Evolutionary conservation across 192 early-diverging fungal genomes (phyloP).

Genomic region (Rhizophlyctis rosea): DNA sequence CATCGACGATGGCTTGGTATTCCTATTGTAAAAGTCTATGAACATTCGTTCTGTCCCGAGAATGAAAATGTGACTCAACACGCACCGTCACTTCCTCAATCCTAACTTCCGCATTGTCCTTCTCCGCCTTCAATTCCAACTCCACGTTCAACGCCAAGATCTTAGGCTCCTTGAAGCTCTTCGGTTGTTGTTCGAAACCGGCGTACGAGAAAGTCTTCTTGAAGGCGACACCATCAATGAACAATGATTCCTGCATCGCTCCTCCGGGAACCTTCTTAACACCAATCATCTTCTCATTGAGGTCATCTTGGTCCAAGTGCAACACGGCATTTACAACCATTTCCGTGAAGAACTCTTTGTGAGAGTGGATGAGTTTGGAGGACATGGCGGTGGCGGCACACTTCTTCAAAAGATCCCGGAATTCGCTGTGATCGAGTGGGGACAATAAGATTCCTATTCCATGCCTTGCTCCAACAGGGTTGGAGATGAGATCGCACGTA

Average conservation of each 20-base stretch:
- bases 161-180: slow-evolving; percentile 85
- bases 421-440: slow-evolving; percentile 54
- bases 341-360: slow-evolving; percentile 96
- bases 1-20: slow-evolving; percentile 99
- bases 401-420: slow-evolving; percentile 87
- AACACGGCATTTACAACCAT: slow-evolving; percentile 98
- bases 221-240: slow-evolving; percentile 96
- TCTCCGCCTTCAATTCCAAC: slow-evolving; percentile 98
- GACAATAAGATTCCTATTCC: background rate
- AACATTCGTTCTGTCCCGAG: background rate
- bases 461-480: background rate
- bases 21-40: slow-evolving; percentile 50
- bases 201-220: slow-evolving; percentile 99
- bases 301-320: slow-evolving; percentile 90
- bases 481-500: background rate
- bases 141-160: slow-evolving; percentile 95
- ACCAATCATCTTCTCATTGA: slow-evolving; percentile 96
- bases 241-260: slow-evolving; percentile 96
- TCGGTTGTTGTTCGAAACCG: slow-evolving; percentile 99
- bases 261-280: slow-evolving; percentile 98
- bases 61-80: background rate
- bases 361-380: slow-evolving; percentile 94
- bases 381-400: slow-evolving; percentile 98
- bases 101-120: slow-evolving; percentile 98
- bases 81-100: slow-evolving; percentile 77